phyloP scores from a whole-genome alignment of 176 grass and related monocot species.

The Carex kokanica region DNA sequence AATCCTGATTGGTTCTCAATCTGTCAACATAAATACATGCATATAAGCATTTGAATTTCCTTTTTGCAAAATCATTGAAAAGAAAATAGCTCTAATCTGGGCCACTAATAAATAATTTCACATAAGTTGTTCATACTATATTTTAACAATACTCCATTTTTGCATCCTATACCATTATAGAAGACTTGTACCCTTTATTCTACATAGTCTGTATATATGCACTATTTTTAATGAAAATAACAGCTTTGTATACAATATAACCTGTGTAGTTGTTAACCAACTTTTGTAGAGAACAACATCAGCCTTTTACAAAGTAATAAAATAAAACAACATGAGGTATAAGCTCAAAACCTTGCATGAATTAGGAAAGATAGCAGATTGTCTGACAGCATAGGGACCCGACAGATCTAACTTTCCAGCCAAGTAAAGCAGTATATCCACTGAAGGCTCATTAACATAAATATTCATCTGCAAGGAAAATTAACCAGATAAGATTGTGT shows the following conservation, averaged over 20 bases:
- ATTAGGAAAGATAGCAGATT: slow-evolving; percentile 71
- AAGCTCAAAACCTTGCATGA: slow-evolving; percentile 65
- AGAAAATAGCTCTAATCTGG: not conserved
- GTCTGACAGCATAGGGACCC: slow-evolving; percentile 80
- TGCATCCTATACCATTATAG: not conserved
- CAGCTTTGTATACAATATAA: not conserved
- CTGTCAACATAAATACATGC: slow-evolving; percentile 50
- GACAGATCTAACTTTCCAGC: slow-evolving; percentile 60
- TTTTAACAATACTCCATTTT: not conserved
- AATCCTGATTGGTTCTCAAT: slow-evolving; percentile 73
- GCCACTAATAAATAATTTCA: not conserved
- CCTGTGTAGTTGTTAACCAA: not conserved
- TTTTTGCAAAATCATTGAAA: not conserved
- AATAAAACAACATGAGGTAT: not conserved
- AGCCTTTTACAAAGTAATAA: slow-evolving; percentile 6
- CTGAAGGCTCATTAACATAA: slow-evolving; percentile 62
- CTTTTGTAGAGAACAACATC: not conserved
- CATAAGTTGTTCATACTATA: not conserved
- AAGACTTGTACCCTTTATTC: not conserved
- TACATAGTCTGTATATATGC: not conserved
- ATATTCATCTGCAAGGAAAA: slow-evolving; percentile 60
- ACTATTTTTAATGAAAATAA: not conserved
- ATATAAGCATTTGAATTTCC: slow-evolving; percentile 21
- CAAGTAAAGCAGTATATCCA: slow-evolving; percentile 77
- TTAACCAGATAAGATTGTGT: slow-evolving; percentile 1